Conservation (phyloP, 192 early-diverging fungal species). For the Gonapodya sp. region DNA sequence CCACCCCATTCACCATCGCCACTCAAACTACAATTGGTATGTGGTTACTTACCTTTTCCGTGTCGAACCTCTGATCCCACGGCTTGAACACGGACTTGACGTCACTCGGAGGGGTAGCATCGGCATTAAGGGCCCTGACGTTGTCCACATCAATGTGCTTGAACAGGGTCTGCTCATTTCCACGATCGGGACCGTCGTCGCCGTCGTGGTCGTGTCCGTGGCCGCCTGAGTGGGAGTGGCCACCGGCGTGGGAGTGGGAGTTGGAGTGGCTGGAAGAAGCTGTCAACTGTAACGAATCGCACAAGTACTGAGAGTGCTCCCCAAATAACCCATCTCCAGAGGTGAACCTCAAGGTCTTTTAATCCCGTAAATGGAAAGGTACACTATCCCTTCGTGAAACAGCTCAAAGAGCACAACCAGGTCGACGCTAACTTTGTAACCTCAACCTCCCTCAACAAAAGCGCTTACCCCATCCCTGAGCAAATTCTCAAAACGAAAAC, state of each 20-base stretch:
- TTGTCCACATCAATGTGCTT: constrained; percentile 68
- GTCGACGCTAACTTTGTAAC: too few relatives aligned
- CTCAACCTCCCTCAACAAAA: too few relatives aligned
- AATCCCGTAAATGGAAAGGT: too few relatives aligned
- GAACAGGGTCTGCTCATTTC: constrained; percentile 60
- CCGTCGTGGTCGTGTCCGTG: constrained; percentile 65
- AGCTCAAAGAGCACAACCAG: too few relatives aligned
- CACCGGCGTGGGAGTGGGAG: constrained; percentile 43
- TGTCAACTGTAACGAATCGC: too few relatives aligned
- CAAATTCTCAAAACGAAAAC: too few relatives aligned
- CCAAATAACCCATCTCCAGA: too few relatives aligned
- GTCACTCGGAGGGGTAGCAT: constrained; percentile 39
- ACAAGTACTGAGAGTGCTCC: too few relatives aligned
- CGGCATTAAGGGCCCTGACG: constrained; percentile 68
- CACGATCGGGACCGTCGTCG: constrained; percentile 61
- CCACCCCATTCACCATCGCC: neutral
- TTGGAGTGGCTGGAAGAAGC: too few relatives aligned
- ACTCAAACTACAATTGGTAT: neutral
- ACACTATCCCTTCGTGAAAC: too few relatives aligned
- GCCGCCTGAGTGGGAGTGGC: constrained; percentile 39
- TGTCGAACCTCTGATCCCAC: constrained; percentile 71
- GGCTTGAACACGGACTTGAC: constrained; percentile 74
- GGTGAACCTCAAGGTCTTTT: too few relatives aligned
- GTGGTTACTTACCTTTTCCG: constrained; percentile 35
- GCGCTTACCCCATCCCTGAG: too few relatives aligned